Percentiles rank a stretch among this genome's conserved stretches.
These are phyloP conservation scores for Pholiota microspora DNA, from an alignment of 768 basidiomycete genomes.

Conservation along the genomic window DNA sequence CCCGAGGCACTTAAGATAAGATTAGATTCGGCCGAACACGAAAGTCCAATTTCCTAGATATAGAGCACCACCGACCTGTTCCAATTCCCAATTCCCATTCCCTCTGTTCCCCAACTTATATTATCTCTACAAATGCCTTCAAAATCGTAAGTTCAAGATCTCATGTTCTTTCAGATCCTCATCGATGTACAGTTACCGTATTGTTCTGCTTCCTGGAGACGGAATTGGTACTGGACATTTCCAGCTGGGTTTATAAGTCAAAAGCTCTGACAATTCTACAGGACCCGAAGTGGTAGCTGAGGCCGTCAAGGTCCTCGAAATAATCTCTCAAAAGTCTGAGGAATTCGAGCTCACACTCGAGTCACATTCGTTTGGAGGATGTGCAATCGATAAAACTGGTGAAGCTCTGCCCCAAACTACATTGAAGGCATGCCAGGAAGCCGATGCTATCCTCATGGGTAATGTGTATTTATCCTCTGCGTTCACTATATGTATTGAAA, in stretches of 20 bases:
- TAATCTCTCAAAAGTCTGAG: slow-evolving; percentile 57
- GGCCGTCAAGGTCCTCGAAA: slow-evolving; percentile 79
- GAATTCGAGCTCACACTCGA: slow-evolving; percentile 75
- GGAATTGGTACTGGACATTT: slow-evolving; percentile 75
- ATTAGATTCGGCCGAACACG: slow-evolving; percentile 27
- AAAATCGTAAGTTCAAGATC: slow-evolving; percentile 36
- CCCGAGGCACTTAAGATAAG: slow-evolving; percentile 10
- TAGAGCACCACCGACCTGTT: neutral
- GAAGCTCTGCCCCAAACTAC: slow-evolving; percentile 84
- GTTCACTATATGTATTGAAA: neutral
- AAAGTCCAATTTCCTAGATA: slow-evolving; percentile 15
- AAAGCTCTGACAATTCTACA: slow-evolving; percentile 20
- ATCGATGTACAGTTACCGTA: slow-evolving; percentile 60
- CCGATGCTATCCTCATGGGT: slow-evolving; percentile 98
- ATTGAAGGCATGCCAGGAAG: slow-evolving; percentile 83
- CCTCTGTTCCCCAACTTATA: neutral
- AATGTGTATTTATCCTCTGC: neutral
- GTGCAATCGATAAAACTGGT: slow-evolving; percentile 87
- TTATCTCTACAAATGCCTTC: slow-evolving; percentile 31
- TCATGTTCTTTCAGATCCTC: neutral
- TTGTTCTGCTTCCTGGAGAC: slow-evolving; percentile 92
- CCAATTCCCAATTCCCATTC: neutral
- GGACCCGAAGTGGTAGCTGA: slow-evolving; percentile 91
- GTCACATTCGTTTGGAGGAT: slow-evolving; percentile 83
- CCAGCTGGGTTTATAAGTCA: neutral